A percentile compares a stretch with the other conserved stretches of the same genome.
phyloP scores from a whole-genome alignment of 2,329 filamentous ascomycete species.

The Aaosphaeria arxii region DNA sequence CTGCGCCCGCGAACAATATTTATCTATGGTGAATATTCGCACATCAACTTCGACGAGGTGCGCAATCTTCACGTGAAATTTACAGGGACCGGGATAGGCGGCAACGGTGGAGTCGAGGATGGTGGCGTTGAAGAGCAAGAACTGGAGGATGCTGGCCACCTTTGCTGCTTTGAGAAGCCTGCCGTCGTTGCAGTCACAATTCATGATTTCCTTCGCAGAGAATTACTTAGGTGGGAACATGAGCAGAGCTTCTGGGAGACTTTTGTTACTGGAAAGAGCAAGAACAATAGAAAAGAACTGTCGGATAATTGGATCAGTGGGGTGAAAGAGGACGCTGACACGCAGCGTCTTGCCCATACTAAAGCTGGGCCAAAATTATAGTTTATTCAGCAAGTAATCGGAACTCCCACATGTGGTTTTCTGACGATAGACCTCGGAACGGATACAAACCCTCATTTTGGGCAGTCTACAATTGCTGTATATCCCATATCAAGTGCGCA shows the following conservation, averaged over 20 bases:
- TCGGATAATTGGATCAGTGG: slow-evolving; percentile 12
- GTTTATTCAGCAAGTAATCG: background rate
- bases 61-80: slow-evolving; percentile 3
- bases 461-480: too few relatives aligned
- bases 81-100: slow-evolving; percentile 9
- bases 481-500: too few relatives aligned
- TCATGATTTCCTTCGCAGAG: slow-evolving; percentile 10
- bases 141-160: slow-evolving; percentile 9
- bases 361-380: slow-evolving; percentile 1
- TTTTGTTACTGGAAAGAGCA: slow-evolving; percentile 13
- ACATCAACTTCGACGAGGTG: slow-evolving; percentile 10
- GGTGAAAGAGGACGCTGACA: slow-evolving; percentile 3
- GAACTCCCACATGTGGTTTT: too few relatives aligned
- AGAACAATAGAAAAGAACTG: slow-evolving; percentile 7
- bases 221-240: slow-evolving; percentile 11
- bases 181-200: slow-evolving; percentile 4
- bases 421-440: too few relatives aligned
- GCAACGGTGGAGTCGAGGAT: slow-evolving; percentile 11
- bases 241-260: slow-evolving; percentile 11
- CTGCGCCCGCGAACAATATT: slow-evolving; percentile 9
- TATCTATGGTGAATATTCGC: slow-evolving; percentile 10
- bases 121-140: slow-evolving; percentile 6
- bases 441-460: too few relatives aligned
- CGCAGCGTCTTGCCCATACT: background rate
- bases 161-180: slow-evolving; percentile 11